A percentile compares a stretch with the other conserved stretches of the same genome.
Conservation (phyloP, 139 green algal genomes). For the Astrephomene gubernaculifera region DNA sequence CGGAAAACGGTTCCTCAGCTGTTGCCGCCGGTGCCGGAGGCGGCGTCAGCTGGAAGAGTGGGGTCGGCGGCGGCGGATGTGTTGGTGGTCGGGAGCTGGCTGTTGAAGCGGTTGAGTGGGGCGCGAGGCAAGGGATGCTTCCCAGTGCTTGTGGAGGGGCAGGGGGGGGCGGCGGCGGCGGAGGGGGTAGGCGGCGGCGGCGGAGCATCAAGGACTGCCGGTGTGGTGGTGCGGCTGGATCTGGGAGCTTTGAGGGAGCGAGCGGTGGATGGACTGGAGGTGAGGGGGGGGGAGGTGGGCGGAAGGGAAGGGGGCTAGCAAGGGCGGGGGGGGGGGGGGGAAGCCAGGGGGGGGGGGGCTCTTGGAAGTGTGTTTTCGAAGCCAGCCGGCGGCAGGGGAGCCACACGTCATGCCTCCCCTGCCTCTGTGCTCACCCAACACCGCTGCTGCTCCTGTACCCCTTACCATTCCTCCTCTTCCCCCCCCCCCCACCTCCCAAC, state of each 20-base stretch:
- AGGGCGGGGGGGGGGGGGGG: background rate
- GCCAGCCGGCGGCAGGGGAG: too few species aligned
- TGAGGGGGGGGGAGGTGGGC: background rate
- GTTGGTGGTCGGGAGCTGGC: background rate
- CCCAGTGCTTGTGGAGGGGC: background rate
- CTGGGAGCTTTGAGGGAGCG: background rate
- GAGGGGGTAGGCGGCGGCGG: background rate
- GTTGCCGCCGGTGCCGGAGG: background rate
- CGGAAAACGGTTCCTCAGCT: background rate
- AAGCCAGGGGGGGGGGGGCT: background rate
- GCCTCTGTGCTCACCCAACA: too few species aligned
- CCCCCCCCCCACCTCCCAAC: background rate
- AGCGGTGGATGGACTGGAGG: slow-evolving; percentile 11
- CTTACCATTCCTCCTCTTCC: too few species aligned
- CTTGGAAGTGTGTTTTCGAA: too few species aligned
- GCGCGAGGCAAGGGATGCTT: background rate
- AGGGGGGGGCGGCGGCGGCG: background rate
- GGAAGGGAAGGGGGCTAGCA: background rate
- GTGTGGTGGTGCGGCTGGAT: background rate
- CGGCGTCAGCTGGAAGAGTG: too few species aligned
- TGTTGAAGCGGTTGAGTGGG: slow-evolving; percentile 15
- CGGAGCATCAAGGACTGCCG: too few species aligned
- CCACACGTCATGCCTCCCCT: too few species aligned
- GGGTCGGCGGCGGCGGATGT: background rate
- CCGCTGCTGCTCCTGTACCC: too few species aligned